Conservation (phyloP, 805 yeast genomes). For the Priceomyces castillae region DNA sequence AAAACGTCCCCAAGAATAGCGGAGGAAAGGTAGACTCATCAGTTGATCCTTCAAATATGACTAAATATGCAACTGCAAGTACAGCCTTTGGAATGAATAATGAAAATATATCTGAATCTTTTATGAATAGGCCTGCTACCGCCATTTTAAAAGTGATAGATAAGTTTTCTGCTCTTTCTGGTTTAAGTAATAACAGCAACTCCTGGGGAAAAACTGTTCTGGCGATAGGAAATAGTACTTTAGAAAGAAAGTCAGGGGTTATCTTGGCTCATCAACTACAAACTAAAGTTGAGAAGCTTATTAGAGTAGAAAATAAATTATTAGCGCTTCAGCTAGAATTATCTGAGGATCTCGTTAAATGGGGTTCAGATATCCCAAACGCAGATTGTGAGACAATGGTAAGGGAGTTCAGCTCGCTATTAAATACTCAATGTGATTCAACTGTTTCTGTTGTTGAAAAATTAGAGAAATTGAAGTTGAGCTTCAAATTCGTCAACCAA, state of each 20-base stretch:
- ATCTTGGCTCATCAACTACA: constrained; percentile 11
- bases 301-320: constrained; percentile 38
- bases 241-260: constrained; percentile 7
- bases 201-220: constrained; percentile 2
- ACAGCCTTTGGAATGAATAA: constrained; percentile 8
- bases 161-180: constrained; percentile 13
- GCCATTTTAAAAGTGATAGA: constrained; percentile 22
- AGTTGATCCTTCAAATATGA: constrained; percentile 5
- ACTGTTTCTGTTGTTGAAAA: constrained; percentile 39
- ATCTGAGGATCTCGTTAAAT: constrained; percentile 36
- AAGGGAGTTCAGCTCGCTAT: constrained; percentile 38
- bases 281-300: constrained; percentile 16
- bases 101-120: constrained; percentile 11
- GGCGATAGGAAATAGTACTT: constrained; percentile 1
- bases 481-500: constrained; percentile 45
- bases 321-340: constrained; percentile 36
- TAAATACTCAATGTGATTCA: constrained; percentile 36
- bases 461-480: constrained; percentile 42
- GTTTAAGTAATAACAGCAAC: constrained; percentile 6
- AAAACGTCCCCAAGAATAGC: constrained; percentile 4
- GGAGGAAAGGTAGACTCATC: constrained; percentile 2
- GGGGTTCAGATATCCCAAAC: constrained; percentile 41
- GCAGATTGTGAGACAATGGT: constrained; percentile 39
- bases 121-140: constrained; percentile 19
- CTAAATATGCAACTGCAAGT: constrained; percentile 10